These are phyloP conservation scores for Puya raimondii DNA, from an alignment of 176 grass and related monocot genomes.

Conservation along the genomic window DNA sequence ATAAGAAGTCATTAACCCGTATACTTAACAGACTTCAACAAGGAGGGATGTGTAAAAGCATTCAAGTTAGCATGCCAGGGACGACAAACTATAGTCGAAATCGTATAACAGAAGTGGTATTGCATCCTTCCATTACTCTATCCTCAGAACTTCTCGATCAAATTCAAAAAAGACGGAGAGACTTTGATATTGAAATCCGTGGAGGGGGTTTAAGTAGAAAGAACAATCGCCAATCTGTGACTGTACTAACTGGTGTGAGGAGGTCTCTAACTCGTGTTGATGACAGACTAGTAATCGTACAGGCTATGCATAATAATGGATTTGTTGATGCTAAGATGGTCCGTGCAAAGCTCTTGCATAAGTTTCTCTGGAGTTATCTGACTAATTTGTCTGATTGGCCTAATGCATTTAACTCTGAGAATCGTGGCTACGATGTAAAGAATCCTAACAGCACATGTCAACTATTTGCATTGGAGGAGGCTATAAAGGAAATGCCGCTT, in stretches of 20 bases:
- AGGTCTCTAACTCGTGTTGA: conserved; percentile 43
- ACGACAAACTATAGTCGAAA: conserved; percentile 61
- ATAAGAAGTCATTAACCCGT: conserved; percentile 67
- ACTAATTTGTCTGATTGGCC: conserved; percentile 49
- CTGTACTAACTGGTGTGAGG: conserved; percentile 30
- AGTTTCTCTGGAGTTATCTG: conserved; percentile 71
- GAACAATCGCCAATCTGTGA: conserved; percentile 45
- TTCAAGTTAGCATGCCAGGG: conserved; percentile 74
- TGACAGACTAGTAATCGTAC: conserved; percentile 45
- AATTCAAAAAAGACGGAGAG: conserved; percentile 62
- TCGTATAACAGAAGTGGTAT: conserved; percentile 72
- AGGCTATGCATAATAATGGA: conserved; percentile 86
- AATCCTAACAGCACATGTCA: conserved; percentile 35
- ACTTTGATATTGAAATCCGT: conserved; percentile 61
- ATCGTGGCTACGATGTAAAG: conserved; percentile 31
- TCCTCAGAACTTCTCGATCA: conserved; percentile 70
- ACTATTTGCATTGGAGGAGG: conserved; percentile 70
- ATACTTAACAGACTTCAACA: conserved; percentile 86
- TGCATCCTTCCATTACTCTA: conserved; percentile 65
- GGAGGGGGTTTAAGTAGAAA: conserved; percentile 46
- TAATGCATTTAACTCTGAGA: conserved; percentile 28
- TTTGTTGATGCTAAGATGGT: conserved; percentile 88
- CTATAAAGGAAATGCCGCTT: conserved; percentile 76
- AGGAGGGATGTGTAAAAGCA: conserved; percentile 67
- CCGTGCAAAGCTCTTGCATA: conserved; percentile 81